Evolutionary conservation across 2,329 filamentous ascomycete species (phyloP), one percentile per base, ranked within the genome.

Genomic region (Fragosphaeria purpurea): DNA sequence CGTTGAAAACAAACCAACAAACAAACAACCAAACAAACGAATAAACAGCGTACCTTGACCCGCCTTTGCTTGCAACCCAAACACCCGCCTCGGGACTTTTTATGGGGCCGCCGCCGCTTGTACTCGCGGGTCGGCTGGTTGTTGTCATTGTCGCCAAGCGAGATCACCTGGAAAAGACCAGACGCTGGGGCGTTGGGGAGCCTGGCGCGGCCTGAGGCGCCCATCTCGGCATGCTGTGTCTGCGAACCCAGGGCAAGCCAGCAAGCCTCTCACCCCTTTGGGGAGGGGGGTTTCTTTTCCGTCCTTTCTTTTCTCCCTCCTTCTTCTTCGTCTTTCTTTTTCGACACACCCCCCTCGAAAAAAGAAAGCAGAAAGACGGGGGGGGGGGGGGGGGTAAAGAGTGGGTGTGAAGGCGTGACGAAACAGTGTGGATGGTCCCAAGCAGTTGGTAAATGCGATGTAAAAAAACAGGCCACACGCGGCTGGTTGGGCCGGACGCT

Each of bases 141-240:
- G 32, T 39, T 30, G 32, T 40, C 41, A 33, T 67, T 3, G 43
- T 46, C 49, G 6, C 52, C 47, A 7, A 59, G 55, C 12, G 55
- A 52, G 10, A 59, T 55, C 32, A 59, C 58, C 48, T 59, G 58
- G 50, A 59, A 59, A 38, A 53, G 42, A 41, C 56, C 56, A 13
- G 51, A 39, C 1, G 51, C 39, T 4, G 50, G 22, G 10, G 43
- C 40, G 7, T 46, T 48, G 35, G 51, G 48, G 10, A 53, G 52
- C 37, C 40, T 46, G 41, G 13, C 37, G 11, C 43, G 50, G 30
- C 46, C 39, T 37, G 43, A 6, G 41, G 38, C 43, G 44, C 37
- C 31, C 55, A 56, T 56, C 13, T 44, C 49, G 32, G 48, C 50
- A 53, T 44, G 31, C 32, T 39, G 22, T 31, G 11, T 22, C 22